Base-by-base conservation (phyloP, 768 basidiomycete genomes). In the Phylloporus sp. region DNA sequence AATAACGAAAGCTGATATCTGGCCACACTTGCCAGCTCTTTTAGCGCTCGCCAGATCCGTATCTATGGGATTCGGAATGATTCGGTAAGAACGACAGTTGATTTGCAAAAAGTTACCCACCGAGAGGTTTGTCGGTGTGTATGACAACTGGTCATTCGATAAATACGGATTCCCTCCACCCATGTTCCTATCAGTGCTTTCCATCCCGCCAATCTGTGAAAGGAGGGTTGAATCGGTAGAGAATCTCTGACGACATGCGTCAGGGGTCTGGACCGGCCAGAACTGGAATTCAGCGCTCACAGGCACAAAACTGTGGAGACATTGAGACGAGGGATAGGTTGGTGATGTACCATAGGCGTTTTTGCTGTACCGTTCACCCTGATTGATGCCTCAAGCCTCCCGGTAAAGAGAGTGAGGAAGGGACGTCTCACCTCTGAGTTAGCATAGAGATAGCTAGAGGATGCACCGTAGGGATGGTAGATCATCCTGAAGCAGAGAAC, bases 381-480 rank as follows among this genome's bases (percentile, higher is more conserved):
- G 22, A 9, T 44, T 10, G 27, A 13, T 26, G n/a, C 22, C 9
- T 13, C 50, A 36, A 55, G 50, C 32, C 10, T 9, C 13, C 1
- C 4, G 32, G 6, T 12, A 22, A 34, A 18, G 31, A 29, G 7
- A 26, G 5, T 3, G 1, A 31, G 31, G 13, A 15, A n/a, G 32
- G 6, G 9, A 55, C 67, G 40, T n/a, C n/a, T n/a, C 35, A 63
- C 67, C 54, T 55, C 57, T 27, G 29, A 36, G 27, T 38, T 54
- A 15, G 60, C 52, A 29, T 67, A 66, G 47, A 67, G 38, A 29
- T 61, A 69, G 40, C 56, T 61, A 15, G 67, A 59, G 23, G 67
- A 53, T 41, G 64, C 58, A 32, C 53, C 63, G 31, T 67, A 67
- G 15, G 66, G 66, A 54, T 67, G 66, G 49, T 59, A 46, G 38